Base-by-base conservation (phyloP, 441 rosid genomes). In the Oxalis stricta region DNA sequence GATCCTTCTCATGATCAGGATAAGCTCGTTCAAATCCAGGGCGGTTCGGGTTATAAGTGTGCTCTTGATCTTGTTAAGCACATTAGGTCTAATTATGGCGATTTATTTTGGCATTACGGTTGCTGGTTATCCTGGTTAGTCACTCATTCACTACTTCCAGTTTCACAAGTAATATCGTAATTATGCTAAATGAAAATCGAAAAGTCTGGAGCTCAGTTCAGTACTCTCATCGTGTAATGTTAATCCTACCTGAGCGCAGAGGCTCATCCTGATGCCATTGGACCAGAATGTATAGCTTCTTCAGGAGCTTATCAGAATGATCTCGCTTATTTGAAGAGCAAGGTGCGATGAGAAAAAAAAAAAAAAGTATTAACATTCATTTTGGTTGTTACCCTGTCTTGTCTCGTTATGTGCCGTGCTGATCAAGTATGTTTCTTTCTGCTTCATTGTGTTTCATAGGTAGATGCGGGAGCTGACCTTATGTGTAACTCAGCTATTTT, bases 1-100 rank as follows among this genome's bases (percentile, higher is more conserved):
- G 96, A 91, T 35, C 99, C 99, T 2, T 96, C 96, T 42, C 95
- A 77, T 22, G 99, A 96, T 0, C 88, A 91, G 72, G 99, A 84
- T 46, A 91, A 83, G 58, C 86, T 86, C 45, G 91, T 86, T 21
- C 94, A 91, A 76, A 79, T 77, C 32, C n/a, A 83, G 67, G 99
- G 92, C 8, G 99, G 99, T 7, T 84, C 86, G 18, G 82, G 80
- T 57, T n/a, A n/a, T n/a, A n/a, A n/a, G n/a, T 91, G 99, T 30
- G 99, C 96, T 16, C 91, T 91, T 32, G 99, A 86, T 64, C 71
- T 91, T 51, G 91, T 85, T 36, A 76, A 78, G 52, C 99, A 91
- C 50, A 75, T 91, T 19, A 66, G 73, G 15, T 61, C 76, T 40
- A 61, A 70, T 28, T 81, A 85, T 52, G 95, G 84, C 0, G 91